Evolutionary conservation across 1,284 basidiomycete species (phyloP), one percentile per base, ranked within the genome.

Genomic region (Phaffia rhodozyma): DNA sequence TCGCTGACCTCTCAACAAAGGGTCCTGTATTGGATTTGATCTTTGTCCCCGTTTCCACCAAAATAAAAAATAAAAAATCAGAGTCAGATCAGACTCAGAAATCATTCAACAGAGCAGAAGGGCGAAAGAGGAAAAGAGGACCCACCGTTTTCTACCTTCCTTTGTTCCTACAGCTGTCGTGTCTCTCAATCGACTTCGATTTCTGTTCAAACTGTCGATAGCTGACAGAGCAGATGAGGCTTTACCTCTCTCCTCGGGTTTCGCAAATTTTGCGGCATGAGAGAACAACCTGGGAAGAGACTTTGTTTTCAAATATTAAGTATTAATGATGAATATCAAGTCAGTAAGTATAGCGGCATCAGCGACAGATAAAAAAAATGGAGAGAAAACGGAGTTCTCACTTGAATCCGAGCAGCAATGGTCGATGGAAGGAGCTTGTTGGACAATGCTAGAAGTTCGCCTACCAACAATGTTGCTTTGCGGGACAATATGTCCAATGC

Each of bases 391-490:
- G 34, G 0, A 18, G 16, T 58, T 38, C 78, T 66, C 63, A 85
- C 88, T 79, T 94, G 91, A 38, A 96, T 84, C 60, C 82, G 82
- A 1, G 91, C 87, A 1, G 91, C 90, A 60, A 88, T 79, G 1
- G 83, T 80, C 25, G 91, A 76, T 0, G 96, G 94, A n/a, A 98
- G 75, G 1, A 96, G 85, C 60, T 86, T 82, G 70, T 92, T 97
- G 0, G 90, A 85, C 71, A 93, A 84, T 59, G 91, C 86, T 57
- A 97, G 79, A 11, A 97, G 78, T 74, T 97, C 91, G 7, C 89
- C 91, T 75, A 98, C 84, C n/a, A 98, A 79, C 7, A 96, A 75
- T 0, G 89, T 94, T 1, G 92, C 92, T 73, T 94, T 96, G 47
- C 89, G 82, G 16, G 86, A 83, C 23, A 94, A 75, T 66, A 80